Conservation (phyloP, 345 rosid genomes). For the Brassica carinata region DNA sequence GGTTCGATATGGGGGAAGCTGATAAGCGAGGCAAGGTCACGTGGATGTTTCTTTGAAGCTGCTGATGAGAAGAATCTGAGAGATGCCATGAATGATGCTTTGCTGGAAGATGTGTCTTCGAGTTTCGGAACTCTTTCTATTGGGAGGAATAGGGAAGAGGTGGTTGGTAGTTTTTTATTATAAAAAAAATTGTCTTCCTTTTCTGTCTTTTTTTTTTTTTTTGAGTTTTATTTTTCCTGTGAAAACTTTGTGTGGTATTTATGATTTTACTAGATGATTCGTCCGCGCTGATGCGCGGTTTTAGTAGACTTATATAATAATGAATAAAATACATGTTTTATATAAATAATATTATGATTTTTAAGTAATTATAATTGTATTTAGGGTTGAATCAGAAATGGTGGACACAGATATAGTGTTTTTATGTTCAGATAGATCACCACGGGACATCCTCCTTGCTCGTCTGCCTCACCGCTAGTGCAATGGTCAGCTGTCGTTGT, state of each 20-base stretch:
- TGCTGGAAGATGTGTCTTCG: not conserved
- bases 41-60: slow-evolving; percentile 40
- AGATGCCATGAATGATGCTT: not conserved
- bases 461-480: too few relatives aligned
- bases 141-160: not conserved
- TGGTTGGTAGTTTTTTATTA: not conserved
- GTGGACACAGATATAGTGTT: not conserved
- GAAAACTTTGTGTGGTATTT: not conserved
- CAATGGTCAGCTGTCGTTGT: too few relatives aligned
- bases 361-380: too few relatives aligned
- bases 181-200: too few relatives aligned
- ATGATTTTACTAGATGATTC: not conserved
- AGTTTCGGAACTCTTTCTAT: not conserved
- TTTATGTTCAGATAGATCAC: too few relatives aligned
- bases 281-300: too few relatives aligned
- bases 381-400: too few relatives aligned
- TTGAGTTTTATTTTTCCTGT: too few relatives aligned
- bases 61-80: slow-evolving; percentile 28
- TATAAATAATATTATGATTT: too few relatives aligned
- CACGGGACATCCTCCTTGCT: too few relatives aligned
- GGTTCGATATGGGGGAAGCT: slow-evolving; percentile 3
- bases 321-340: too few relatives aligned
- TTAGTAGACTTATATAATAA: too few relatives aligned
- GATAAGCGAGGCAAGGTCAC: slow-evolving; percentile 35
- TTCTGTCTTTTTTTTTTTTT: not conserved